phyloP scores from a whole-genome alignment of 768 basidiomycete genomes.

The Psilocybe subaeruginosa region DNA sequence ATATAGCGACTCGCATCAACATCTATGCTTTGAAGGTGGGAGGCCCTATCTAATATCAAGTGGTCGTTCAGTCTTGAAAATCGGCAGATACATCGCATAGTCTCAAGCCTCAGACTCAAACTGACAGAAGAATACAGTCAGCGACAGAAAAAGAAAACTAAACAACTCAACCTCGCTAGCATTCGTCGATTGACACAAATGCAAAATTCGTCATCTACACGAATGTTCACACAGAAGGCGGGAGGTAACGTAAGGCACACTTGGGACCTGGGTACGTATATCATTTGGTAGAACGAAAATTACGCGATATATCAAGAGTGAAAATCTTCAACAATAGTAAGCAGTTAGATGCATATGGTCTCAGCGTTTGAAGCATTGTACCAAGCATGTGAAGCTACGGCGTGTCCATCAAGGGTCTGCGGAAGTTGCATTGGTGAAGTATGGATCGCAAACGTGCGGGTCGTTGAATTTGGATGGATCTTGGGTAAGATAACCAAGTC shows the following conservation, averaged over 20 bases:
- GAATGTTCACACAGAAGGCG: too few relatives aligned
- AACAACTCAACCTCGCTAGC: too few relatives aligned
- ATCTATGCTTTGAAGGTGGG: too few relatives aligned
- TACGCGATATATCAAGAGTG: neutral
- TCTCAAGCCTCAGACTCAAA: too few relatives aligned
- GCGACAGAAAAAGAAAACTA: too few relatives aligned
- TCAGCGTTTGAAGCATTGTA: neutral
- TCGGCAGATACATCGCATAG: too few relatives aligned
- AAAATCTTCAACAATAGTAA: neutral
- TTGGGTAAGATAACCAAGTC: slow-evolving; percentile 60
- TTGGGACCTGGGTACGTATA: neutral
- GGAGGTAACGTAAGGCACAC: neutral
- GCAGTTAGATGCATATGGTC: neutral
- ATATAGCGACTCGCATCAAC: too few relatives aligned
- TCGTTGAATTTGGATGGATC: slow-evolving; percentile 62
- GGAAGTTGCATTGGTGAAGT: slow-evolving; percentile 26
- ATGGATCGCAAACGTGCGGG: slow-evolving; percentile 66
- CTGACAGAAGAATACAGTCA: too few relatives aligned
- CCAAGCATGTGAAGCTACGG: neutral
- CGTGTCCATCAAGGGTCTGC: neutral
- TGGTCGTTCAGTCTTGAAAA: too few relatives aligned
- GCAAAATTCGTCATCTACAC: too few relatives aligned
- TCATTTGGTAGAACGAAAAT: neutral
- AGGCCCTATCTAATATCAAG: too few relatives aligned
- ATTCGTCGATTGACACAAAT: too few relatives aligned